These are phyloP conservation scores for Lolium multiflorum DNA, from an alignment of 176 grass and related monocot genomes.

Conservation along the genomic window DNA sequence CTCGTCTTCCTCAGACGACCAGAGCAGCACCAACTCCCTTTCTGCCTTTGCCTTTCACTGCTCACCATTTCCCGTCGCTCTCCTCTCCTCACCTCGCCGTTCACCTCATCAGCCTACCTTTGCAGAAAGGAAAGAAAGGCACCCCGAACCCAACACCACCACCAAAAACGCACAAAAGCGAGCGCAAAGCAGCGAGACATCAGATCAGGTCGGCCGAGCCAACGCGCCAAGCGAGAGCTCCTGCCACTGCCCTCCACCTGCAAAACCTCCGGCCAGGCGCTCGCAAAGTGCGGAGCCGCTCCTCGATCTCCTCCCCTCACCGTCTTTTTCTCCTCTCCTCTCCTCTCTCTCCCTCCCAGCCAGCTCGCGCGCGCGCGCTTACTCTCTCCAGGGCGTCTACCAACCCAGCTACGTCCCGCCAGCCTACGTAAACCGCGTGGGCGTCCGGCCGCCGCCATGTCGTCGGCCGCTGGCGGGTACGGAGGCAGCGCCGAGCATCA, in stretches of 20 bases:
- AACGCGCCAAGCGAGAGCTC: background rate
- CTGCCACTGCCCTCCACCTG: background rate
- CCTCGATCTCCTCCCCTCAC: background rate
- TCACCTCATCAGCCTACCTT: slow-evolving; percentile 40
- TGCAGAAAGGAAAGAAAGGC: slow-evolving; percentile 87
- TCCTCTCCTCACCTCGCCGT: background rate
- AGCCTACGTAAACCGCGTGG: background rate
- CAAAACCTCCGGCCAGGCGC: slow-evolving; percentile 7
- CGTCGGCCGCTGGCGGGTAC: slow-evolving; percentile 71
- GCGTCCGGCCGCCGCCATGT: slow-evolving; percentile 47
- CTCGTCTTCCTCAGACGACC: slow-evolving; percentile 13
- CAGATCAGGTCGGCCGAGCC: slow-evolving; percentile 36
- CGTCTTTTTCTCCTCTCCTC: background rate
- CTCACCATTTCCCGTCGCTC: slow-evolving; percentile 63
- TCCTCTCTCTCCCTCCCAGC: background rate
- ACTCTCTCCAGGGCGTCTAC: slow-evolving; percentile 46
- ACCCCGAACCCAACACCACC: slow-evolving; percentile 25
- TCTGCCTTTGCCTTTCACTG: slow-evolving; percentile 81
- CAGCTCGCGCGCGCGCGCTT: background rate
- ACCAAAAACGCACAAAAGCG: slow-evolving; percentile 50
- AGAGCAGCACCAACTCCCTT: slow-evolving; percentile 54
- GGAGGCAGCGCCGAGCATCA: slow-evolving; percentile 48
- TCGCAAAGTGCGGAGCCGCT: slow-evolving; percentile 45
- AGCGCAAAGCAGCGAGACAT: slow-evolving; percentile 26
- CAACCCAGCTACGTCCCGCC: background rate